Conservation (phyloP, 2,329 filamentous ascomycete species). For the Fusarium illudens region DNA sequence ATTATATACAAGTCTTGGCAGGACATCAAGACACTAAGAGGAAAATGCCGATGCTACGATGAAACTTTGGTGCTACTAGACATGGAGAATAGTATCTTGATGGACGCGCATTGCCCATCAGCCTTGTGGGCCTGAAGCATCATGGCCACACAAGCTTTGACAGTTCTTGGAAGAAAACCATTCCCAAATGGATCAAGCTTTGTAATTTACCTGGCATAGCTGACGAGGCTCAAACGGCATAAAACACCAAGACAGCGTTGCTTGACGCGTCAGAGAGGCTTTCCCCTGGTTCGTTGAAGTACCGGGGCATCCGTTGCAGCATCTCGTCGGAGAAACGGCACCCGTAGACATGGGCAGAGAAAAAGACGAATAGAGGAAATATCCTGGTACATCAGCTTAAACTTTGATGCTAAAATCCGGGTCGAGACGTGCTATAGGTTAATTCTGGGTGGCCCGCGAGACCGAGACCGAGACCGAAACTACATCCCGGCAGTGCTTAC, state of each 20-base stretch:
- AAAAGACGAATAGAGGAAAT: background rate
- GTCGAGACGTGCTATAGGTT: background rate
- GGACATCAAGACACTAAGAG: background rate
- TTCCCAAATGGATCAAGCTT: background rate
- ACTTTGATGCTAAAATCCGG: background rate
- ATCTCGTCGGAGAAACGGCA: background rate
- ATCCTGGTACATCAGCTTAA: background rate
- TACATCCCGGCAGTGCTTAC: background rate
- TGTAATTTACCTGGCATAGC: background rate
- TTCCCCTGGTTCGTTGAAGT: background rate
- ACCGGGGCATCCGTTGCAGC: background rate
- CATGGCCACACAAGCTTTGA: background rate
- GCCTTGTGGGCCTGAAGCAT: background rate
- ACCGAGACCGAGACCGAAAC: slow-evolving; percentile 1
- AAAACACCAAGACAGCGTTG: background rate
- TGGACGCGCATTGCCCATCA: background rate
- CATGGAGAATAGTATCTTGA: background rate
- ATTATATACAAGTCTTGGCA: background rate
- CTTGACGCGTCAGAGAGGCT: background rate
- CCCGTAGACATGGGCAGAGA: background rate
- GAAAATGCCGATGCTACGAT: background rate
- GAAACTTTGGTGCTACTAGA: background rate
- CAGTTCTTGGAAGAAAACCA: background rate
- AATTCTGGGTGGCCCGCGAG: background rate
- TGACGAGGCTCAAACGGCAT: background rate